Evolutionary conservation across 1,139 yeast species (phyloP), one percentile per base, ranked within the genome.

Genomic region (Suhomyces kunorum): DNA sequence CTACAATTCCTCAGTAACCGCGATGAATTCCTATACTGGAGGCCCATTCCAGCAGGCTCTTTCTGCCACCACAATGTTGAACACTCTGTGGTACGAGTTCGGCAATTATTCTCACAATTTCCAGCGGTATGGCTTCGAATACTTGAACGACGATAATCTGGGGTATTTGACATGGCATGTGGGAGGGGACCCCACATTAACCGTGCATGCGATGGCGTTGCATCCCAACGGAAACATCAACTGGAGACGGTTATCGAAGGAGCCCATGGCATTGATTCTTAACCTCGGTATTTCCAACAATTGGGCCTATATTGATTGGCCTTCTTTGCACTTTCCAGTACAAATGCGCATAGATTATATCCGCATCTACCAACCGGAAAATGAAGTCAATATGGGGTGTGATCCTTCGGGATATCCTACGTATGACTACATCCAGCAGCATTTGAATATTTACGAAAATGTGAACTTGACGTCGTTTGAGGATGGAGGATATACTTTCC

Each of bases 271-370:
- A 8, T 43, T 59, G 22, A 46, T 61, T 36, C 38, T 59, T 48
- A 61, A 59, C 41, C 50, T 61, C 44, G 65, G 65, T 43, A 46
- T 61, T 18, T 59, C 64, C 28, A 57, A 55, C 44, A 57, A 51
- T 34, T 61, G 65, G 64, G 63, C 64, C n/a, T 59, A 59, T 35
- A 59, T 61, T 20, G 59, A 59, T 40, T 61, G 64, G 64, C 59
- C 60, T 11, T 46, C 58, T 1, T 40, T 61, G 34, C 42, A 42
- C 17, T 61, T 61, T 48, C 65, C 65, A n/a, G 45, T 47, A 22
- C 44, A 45, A 22, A 48, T 59, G 55, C 50, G 53, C 16, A 39
- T 59, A 11, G 63, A 58, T 34, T 55, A 56, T 28, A 59, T 59
- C 22, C 50, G 65, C 19, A 40, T 61, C 3, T 61, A 61, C 44